Evolutionary conservation across 805 yeast genomes (phyloP).

Genomic region (Deakozyma indianensis): DNA sequence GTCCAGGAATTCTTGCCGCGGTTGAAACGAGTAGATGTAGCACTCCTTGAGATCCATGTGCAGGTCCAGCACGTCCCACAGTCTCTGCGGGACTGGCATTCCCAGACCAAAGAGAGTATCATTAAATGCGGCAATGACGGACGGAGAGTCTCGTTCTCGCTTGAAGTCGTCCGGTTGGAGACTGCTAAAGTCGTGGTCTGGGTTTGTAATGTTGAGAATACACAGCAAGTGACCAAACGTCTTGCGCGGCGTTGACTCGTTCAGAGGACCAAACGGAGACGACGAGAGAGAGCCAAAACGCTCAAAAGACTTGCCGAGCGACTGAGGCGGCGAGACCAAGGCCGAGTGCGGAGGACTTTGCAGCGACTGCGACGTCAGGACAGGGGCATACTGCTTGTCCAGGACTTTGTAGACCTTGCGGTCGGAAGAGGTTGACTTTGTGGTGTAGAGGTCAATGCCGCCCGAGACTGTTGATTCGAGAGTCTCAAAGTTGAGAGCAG

Average conservation of each 20-base stretch:
- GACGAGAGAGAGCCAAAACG: constrained; percentile 15
- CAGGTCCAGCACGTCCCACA: constrained; percentile 79
- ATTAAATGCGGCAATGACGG: constrained; percentile 51
- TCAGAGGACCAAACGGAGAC: constrained; percentile 83
- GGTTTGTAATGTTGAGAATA: constrained; percentile 80
- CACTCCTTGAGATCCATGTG: constrained; percentile 62
- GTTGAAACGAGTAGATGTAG: constrained; percentile 24
- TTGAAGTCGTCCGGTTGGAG: constrained; percentile 67
- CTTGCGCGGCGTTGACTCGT: constrained; percentile 71
- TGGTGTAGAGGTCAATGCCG: constrained; percentile 85
- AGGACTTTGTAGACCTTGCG: constrained; percentile 76
- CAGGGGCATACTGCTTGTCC: constrained; percentile 44
- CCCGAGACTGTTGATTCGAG: constrained; percentile 68
- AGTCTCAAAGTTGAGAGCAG: constrained; percentile 66
- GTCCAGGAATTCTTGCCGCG: constrained; percentile 44
- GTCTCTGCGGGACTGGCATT: constrained; percentile 38
- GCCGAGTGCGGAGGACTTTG: constrained; percentile 5
- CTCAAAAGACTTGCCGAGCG: constrained; percentile 4
- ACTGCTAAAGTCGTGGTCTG: constrained; percentile 87
- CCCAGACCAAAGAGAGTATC: constrained; percentile 54
- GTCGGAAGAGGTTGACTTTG: constrained; percentile 86
- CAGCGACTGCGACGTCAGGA: constrained; percentile 6
- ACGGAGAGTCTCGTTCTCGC: constrained; percentile 27
- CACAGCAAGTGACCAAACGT: constrained; percentile 85
- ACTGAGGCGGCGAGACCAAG: constrained; percentile 3